Evolutionary conservation across 176 grass and related monocot species (phyloP), one percentile per base, ranked within the genome.

Genomic region (Otatea glauca): DNA sequence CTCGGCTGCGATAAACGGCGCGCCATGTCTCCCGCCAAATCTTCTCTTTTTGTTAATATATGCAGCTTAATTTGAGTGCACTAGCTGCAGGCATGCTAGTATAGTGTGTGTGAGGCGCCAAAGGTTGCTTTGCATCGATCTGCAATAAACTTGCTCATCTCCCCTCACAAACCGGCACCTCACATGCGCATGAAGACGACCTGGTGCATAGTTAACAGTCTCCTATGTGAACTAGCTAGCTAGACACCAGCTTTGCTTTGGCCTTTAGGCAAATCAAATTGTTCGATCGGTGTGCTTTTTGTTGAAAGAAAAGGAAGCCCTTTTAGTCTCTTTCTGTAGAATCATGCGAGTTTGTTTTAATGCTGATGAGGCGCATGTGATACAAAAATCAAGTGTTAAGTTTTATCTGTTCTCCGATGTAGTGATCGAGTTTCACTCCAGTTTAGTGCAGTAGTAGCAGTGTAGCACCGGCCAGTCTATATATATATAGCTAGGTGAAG

Each of bases 11-110:
- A 32, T 25, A 50, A 79, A 5, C 87, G 88, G 83, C 88, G 77
- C 29, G 29, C 29, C 29, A 29, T 29, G 29, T 29, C 29, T 29
- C 29, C 23, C 59, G 27, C 76, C 51, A n/a, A 56, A 70, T 55
- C 65, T 38, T 37, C 58, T 63, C 82, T 83, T 79, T 90, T 90
- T 86, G 83, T 86, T 82, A 82, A 38, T 18, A 81, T 47, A 81
- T 55, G 65, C 48, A 1, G 17, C 7, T 68, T 14, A 49, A 64
- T 35, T n/a, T 20, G 58, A 12, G n/a, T 7, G 15, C 64, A 37
- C 43, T 13, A 16, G 14, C n/a, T 16, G 25, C 4, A 55, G 1
- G n/a, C 17, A 13, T 0, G 41, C 41, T 76, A 35, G 72, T 29
- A 29, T 29, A 29, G 29, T 29, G 67, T 72, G 55, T 39, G 44